Percentiles rank a stretch among this genome's conserved stretches.
Conservation (phyloP, 768 basidiomycete species). For the Cyclocybe aegerita region DNA sequence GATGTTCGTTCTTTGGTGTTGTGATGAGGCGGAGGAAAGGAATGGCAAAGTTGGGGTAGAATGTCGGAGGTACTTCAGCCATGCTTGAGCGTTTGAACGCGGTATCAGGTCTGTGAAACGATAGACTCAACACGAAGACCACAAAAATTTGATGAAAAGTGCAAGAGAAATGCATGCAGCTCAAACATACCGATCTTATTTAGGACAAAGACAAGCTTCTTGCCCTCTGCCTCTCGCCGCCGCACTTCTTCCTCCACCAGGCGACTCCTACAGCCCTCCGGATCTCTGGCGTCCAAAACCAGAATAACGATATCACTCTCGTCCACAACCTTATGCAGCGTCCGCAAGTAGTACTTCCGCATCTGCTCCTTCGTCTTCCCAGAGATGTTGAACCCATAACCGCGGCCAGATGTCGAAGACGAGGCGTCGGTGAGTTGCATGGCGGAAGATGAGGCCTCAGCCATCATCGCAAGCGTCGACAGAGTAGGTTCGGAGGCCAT, state of each 20-base stretch:
- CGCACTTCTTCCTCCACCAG: constrained; percentile 94
- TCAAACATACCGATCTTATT: constrained; percentile 86
- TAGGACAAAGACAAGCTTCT: constrained; percentile 90
- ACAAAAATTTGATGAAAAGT: neutral
- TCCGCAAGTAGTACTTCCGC: constrained; percentile 72
- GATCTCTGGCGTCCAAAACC: constrained; percentile 92
- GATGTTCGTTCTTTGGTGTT: constrained; percentile 78
- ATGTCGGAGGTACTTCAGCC: constrained; percentile 91
- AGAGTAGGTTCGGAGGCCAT: constrained; percentile 79
- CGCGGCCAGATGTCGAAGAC: constrained; percentile 26
- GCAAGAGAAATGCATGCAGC: neutral
- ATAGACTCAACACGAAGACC: neutral
- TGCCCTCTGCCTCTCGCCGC: constrained; percentile 81
- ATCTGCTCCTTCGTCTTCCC: constrained; percentile 67
- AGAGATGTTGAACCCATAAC: neutral
- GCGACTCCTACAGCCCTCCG: constrained; percentile 88
- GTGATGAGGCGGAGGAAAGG: constrained; percentile 73
- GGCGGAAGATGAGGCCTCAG: constrained; percentile 37
- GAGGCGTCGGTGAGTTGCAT: constrained; percentile 26
- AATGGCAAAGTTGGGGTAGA: constrained; percentile 93
- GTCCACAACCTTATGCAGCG: constrained; percentile 90
- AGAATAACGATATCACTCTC: constrained; percentile 89
- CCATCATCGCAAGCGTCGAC: constrained; percentile 56
- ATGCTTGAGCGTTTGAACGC: constrained; percentile 80
- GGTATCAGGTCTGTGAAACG: constrained; percentile 77